phyloP scores from a whole-genome alignment of 129 eudicot species.

The Glebionis coronaria region DNA sequence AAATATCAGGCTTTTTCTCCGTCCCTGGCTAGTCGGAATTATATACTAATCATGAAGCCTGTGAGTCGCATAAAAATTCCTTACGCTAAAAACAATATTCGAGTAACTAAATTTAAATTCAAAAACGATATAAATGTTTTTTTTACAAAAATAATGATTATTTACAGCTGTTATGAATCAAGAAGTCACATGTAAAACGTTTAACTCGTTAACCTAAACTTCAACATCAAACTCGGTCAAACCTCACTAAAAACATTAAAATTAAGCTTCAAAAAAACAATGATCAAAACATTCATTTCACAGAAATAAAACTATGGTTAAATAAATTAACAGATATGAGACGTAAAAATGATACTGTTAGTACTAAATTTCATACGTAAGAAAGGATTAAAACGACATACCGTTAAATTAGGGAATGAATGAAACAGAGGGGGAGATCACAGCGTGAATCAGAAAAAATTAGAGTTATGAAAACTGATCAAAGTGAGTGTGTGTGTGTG shows the following conservation, averaged over 20 bases:
- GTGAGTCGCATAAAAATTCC: background rate
- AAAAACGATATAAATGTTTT: background rate
- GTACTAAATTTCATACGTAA: slow-evolving; percentile 1
- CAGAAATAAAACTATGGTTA: slow-evolving; percentile 5
- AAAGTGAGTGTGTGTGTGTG: slow-evolving; percentile 20
- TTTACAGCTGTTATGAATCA: too few species aligned
- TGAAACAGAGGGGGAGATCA: slow-evolving; percentile 1
- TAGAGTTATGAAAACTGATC: slow-evolving; percentile 7
- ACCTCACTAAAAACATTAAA: too few species aligned
- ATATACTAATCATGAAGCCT: too few species aligned
- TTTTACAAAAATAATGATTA: too few species aligned
- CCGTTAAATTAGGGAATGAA: slow-evolving; percentile 14
- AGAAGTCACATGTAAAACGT: too few species aligned
- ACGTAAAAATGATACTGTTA: background rate
- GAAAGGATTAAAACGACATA: slow-evolving; percentile 15
- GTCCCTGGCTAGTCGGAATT: too few species aligned
- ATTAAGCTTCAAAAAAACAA: background rate
- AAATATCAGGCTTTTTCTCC: too few species aligned
- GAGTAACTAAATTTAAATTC: slow-evolving; percentile 12
- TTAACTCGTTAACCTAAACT: too few species aligned
- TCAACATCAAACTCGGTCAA: too few species aligned
- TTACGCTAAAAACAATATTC: slow-evolving; percentile 11
- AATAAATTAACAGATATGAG: too few species aligned
- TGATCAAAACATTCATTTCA: slow-evolving; percentile 18
- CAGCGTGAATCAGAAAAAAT: slow-evolving; percentile 22